Percentiles rank a stretch among this genome's conserved stretches.
phyloP scores from a whole-genome alignment of 176 grass and related monocot species.

The Oryza meyeriana region DNA sequence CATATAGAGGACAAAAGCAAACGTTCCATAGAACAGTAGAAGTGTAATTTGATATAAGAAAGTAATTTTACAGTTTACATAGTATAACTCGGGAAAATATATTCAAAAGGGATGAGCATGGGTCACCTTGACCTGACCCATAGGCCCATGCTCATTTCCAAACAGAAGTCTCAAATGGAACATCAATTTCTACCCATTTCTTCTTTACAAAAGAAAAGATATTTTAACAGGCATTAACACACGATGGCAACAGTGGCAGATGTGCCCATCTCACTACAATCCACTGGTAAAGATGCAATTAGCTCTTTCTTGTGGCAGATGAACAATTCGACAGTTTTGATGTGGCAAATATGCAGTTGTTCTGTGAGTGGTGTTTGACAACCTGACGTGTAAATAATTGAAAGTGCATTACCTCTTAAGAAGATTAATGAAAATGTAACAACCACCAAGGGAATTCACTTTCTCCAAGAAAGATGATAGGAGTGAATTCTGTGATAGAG shows the following conservation, averaged over 20 bases:
- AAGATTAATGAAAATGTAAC: conserved; percentile 90
- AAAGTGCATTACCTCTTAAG: conserved; percentile 70
- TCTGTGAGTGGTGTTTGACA: background rate
- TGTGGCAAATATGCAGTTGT: background rate
- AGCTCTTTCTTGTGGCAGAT: no score
- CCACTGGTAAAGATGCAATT: no score
- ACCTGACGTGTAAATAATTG: background rate
- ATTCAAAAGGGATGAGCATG: background rate
- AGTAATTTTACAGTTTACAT: conserved; percentile 30
- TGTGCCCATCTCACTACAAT: no score
- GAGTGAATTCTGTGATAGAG: conserved; percentile 73
- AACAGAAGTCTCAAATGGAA: background rate
- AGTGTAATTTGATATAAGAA: conserved; percentile 36
- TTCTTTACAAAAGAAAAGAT: background rate
- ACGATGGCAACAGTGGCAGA: background rate
- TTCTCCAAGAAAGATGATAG: conserved; percentile 80
- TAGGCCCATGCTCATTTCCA: background rate
- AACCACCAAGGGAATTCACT: conserved; percentile 84
- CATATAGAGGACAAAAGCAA: conserved; percentile 23
- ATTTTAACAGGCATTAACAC: background rate
- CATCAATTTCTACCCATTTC: background rate
- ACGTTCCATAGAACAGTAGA: background rate
- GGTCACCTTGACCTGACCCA: background rate
- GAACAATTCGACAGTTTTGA: no score
- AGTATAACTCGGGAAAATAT: conserved; percentile 44